These are phyloP conservation scores for Colletotrichum acutatum DNA, from an alignment of 2,329 filamentous ascomycete genomes.

Conservation along the genomic window DNA sequence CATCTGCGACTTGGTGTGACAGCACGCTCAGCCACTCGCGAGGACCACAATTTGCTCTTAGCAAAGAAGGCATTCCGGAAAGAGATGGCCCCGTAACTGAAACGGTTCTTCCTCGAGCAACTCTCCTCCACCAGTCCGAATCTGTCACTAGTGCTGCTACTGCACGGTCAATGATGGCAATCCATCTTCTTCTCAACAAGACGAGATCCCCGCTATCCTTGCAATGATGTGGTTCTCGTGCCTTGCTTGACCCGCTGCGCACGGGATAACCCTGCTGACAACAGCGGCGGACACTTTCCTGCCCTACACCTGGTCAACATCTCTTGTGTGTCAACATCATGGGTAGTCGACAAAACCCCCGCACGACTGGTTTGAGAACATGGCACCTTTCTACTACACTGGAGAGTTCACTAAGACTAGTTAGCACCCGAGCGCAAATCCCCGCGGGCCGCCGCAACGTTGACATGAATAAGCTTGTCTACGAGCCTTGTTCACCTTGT, in stretches of 20 bases:
- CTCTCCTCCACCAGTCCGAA: neutral
- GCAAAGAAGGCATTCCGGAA: neutral
- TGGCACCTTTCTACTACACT: neutral
- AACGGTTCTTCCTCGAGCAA: conserved; percentile 10
- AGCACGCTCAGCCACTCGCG: conserved; percentile 14
- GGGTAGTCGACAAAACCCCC: neutral
- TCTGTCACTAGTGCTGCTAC: neutral
- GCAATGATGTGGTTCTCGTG: neutral
- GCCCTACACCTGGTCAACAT: neutral
- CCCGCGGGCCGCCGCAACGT: conserved; percentile 15
- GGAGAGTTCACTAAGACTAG: neutral
- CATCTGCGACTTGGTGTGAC: conserved; percentile 32
- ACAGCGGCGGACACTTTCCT: neutral
- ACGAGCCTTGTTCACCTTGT: conserved; percentile 1
- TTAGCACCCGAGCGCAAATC: conserved; percentile 1
- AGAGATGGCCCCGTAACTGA: conserved; percentile 16
- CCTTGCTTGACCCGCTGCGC: neutral
- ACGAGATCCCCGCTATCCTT: neutral
- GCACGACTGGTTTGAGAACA: conserved; percentile 12
- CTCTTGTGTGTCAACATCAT: neutral
- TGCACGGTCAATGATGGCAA: neutral
- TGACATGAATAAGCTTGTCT: conserved; percentile 30
- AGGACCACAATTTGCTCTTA: neutral
- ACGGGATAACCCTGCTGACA: neutral
- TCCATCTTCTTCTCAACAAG: neutral